Evolutionary conservation across 2,329 filamentous ascomycete species (phyloP), one percentile per base, ranked within the genome.

Genomic region (Exophiala oligosperma): DNA sequence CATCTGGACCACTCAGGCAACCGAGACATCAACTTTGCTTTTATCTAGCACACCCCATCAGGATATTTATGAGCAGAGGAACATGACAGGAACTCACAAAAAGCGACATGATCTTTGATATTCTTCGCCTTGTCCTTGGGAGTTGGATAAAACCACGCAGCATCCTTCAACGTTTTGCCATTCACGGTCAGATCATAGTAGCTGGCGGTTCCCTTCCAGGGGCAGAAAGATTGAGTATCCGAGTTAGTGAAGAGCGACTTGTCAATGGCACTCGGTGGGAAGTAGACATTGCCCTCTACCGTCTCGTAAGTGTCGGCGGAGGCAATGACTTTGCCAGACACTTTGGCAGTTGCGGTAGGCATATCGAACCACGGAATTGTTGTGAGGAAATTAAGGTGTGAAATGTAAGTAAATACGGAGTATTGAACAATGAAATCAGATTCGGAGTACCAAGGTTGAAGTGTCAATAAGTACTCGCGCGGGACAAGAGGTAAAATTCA

Each of bases 241-340:
- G 80, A 81, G 17, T 74, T 70, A 41, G 68, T 71, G 60, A 84
- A 77, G 62, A 74, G 62, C 1, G 68, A 73, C 55, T 78, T 72
- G 35, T 74, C 69, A 60, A 83, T 69, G 6, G 77, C 70, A 6
- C 74, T 72, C 0, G 76, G 77, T 43, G 79, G 79, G 66, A 82
- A 81, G 67, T 85, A 85, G 59, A 84, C 76, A 69, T 84, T 84
- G 26, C 82, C 82, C 64, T 86, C 83, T 35, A 85, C 81, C 28
- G 79, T 75, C 64, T 83, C 79, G 72, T 77, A 84, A 14, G 71
- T 72, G 44, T 80, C 74, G 0, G 79, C 70, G 64, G 80, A 76
- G 59, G 83, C 83, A 52, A 86, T 68, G 37, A 77, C 66, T 51
- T 73, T 75, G 62, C 77, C 79, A 65, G 80, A 76, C 50, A 83